Percentiles rank a stretch among this genome's conserved stretches.
Evolutionary conservation across 2,329 filamentous ascomycete species (phyloP).

Genomic region (Arthrobotrys sinensis): DNA sequence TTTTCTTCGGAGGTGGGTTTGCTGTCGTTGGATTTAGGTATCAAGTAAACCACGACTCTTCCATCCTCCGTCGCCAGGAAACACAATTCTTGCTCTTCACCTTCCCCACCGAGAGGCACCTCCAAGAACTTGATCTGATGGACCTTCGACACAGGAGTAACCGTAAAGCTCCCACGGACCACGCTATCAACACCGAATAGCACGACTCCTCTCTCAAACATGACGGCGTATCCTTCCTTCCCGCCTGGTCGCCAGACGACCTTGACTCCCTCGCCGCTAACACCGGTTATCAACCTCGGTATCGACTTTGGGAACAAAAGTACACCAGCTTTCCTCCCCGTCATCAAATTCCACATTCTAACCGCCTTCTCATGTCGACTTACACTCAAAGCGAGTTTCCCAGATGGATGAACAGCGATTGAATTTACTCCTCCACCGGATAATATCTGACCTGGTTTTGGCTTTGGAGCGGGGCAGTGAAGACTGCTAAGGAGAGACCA

Average conservation of each 20-base stretch:
- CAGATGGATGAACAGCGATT: conserved; percentile 94
- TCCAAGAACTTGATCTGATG: conserved; percentile 83
- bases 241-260: conserved; percentile 84
- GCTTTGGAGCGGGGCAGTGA: conserved; percentile 88
- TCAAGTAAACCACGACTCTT: conserved; percentile 78
- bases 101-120: conserved; percentile 63
- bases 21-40: conserved; percentile 73
- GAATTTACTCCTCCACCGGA: conserved; percentile 83
- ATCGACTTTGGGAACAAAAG: conserved; percentile 84
- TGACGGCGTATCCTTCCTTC: conserved; percentile 85
- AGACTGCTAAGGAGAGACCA: conserved; percentile 90
- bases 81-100: conserved; percentile 74
- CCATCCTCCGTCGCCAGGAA: conserved; percentile 92
- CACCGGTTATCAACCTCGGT: conserved; percentile 81
- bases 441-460: conserved; percentile 74
- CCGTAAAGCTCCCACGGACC: conserved; percentile 81
- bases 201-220: conserved; percentile 86
- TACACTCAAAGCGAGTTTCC: conserved; percentile 96
- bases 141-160: conserved; percentile 80
- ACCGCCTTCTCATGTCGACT: conserved; percentile 91
- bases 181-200: conserved; percentile 91
- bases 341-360: conserved; percentile 96
- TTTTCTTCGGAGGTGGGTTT: conserved; percentile 13
- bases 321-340: conserved; percentile 93
- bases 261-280: conserved; percentile 83